Evolutionary conservation across 768 basidiomycete species (phyloP), one percentile per base, ranked within the genome.

Genomic region (Flagelloscypha sp.): DNA sequence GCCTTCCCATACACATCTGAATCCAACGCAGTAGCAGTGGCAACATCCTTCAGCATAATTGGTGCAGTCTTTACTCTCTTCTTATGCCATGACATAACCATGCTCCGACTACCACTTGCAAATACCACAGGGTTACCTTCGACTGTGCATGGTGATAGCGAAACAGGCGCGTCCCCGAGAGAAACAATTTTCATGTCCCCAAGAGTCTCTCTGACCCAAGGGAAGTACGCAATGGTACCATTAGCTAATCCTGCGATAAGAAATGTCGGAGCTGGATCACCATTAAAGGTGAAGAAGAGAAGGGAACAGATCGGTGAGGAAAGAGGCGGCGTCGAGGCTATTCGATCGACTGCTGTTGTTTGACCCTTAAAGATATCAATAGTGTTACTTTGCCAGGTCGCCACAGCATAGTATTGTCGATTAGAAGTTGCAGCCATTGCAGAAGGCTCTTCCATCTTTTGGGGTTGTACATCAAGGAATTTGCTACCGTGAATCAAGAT

Each of bases 211-310:
- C 48, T 48, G 28, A 70, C 65, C 54, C 79, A 76, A 0, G 57
- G 39, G 46, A 73, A 74, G 8, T 72, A 63, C 4, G 73, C 70
- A 18, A 90, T 61, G 11, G 75, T 75, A 2, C 90, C 90, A 50
- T 94, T 76, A 3, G 69, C 74, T 7, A 89, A 63, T 3, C 89
- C 89, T 12, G 73, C 74, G 20, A 94, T 62, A 7, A 93, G 62
- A 42, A 80, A 72, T 1, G 74, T 47, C 50, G 68, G 56, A 37
- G 62, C 45, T 54, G 68, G 43, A 27, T 44, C 27, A 44, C 48
- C 53, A 50, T 63, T 54, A 52, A 92, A 88, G 46, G 77, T 75
- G 47, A 75, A 68, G 60, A 58, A 67, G 48, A 59, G 62, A 48
- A 56, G 64, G 45, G 56, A 82, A 47, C 68, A 62, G 27, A 67